phyloP scores from a whole-genome alignment of 768 basidiomycete species.

The Trametes punicea region DNA sequence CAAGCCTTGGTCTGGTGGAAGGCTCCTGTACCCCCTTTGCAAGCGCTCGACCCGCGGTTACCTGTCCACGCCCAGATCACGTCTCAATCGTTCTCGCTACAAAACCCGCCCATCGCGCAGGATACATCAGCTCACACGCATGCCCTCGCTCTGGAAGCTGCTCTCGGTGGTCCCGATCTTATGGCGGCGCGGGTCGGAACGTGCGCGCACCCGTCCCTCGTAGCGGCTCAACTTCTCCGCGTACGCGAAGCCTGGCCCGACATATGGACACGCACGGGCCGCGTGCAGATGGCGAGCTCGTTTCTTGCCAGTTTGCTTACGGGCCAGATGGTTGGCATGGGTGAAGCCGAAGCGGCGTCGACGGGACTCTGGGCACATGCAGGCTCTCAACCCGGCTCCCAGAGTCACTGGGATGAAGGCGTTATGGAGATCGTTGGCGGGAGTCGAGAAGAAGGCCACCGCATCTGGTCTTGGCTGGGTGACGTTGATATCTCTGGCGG shows the following conservation, averaged over 20 bases:
- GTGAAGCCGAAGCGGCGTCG: slow-evolving; percentile 73
- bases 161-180: slow-evolving; percentile 73
- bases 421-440: slow-evolving; percentile 78
- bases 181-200: slow-evolving; percentile 78
- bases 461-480: slow-evolving; percentile 78
- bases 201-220: slow-evolving; percentile 63
- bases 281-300: slow-evolving; percentile 73
- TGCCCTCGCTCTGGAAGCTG: slow-evolving; percentile 68
- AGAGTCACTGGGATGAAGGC: slow-evolving; percentile 69
- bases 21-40: slow-evolving; percentile 68
- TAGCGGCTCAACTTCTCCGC: slow-evolving; percentile 73
- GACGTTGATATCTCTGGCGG: slow-evolving; percentile 72
- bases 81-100: slow-evolving; percentile 62
- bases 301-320: slow-evolving; percentile 69
- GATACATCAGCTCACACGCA: slow-evolving; percentile 81
- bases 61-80: slow-evolving; percentile 69
- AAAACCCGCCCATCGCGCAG: slow-evolving; percentile 72
- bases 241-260: slow-evolving; percentile 80
- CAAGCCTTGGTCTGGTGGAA: slow-evolving; percentile 88
- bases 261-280: slow-evolving; percentile 74
- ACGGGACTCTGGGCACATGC: slow-evolving; percentile 75
- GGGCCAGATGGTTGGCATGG: slow-evolving; percentile 70
- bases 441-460: slow-evolving; percentile 65
- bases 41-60: slow-evolving; percentile 67
- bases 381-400: slow-evolving; percentile 20